Percentiles rank a stretch among this genome's conserved stretches.
Conservation (phyloP, 2,329 filamentous ascomycete genomes). For the Madurella mycetomatis region DNA sequence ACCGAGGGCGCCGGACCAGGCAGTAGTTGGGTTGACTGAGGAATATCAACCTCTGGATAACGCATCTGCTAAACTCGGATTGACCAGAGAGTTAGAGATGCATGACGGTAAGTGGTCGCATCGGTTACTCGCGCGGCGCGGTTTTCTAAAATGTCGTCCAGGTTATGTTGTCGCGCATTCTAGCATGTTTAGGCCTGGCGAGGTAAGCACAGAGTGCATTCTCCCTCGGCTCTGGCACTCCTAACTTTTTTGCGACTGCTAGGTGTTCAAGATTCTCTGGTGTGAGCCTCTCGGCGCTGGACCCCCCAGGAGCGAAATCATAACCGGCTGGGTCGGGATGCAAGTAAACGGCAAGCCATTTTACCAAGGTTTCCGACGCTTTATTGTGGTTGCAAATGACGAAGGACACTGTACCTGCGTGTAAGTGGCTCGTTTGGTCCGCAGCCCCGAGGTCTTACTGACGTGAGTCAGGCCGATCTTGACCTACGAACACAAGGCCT, state of each 20-base stretch:
- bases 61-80: neutral
- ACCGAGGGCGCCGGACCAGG: neutral
- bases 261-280: conserved; percentile 55
- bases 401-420: conserved; percentile 53
- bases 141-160: conserved; percentile 18
- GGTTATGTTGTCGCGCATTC: conserved; percentile 40
- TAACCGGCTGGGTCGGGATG: conserved; percentile 27
- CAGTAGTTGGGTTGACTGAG: neutral
- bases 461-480: conserved; percentile 45
- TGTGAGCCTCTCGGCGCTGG: conserved; percentile 44
- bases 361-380: conserved; percentile 49
- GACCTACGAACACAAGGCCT: conserved; percentile 51
- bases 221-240: neutral
- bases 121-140: neutral
- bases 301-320: conserved; percentile 20
- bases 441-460: neutral
- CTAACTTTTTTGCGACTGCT: neutral
- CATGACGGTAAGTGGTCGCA: conserved; percentile 34
- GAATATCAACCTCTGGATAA: neutral
- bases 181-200: conserved; percentile 37
- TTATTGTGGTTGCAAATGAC: conserved; percentile 50
- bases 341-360: conserved; percentile 36
- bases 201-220: conserved; percentile 30
- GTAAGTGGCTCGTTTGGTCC: conserved; percentile 37
- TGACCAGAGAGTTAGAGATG: conserved; percentile 16